A percentile compares a stretch with the other conserved stretches of the same genome.
Conservation (phyloP, 257 asterid genomes). For the Solanum sitiens region DNA sequence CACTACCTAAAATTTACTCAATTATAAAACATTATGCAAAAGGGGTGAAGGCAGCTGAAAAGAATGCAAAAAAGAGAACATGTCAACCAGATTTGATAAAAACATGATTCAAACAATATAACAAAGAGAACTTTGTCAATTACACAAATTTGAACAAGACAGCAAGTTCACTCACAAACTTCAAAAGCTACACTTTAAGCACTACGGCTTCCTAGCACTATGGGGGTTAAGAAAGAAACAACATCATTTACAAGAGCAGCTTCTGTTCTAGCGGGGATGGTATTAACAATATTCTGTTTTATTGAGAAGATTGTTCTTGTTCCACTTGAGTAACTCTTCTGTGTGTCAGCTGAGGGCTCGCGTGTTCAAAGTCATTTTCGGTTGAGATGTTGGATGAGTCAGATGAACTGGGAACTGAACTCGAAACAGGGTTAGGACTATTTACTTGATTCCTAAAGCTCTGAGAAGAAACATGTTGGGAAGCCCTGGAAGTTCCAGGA, state of each 20-base stretch:
- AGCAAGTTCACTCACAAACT: background rate
- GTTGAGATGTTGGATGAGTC: slow-evolving; percentile 5
- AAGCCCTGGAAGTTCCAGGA: slow-evolving; percentile 1
- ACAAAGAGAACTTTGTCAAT: background rate
- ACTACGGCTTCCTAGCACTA: background rate
- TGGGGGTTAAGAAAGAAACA: background rate
- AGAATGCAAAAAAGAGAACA: background rate
- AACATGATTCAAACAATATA: background rate
- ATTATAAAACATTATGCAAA: background rate
- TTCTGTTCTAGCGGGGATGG: background rate
- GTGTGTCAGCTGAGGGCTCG: slow-evolving; percentile 8
- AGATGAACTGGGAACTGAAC: slow-evolving; percentile 25
- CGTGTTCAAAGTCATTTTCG: slow-evolving; percentile 9
- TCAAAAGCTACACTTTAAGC: background rate
- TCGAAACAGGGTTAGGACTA: slow-evolving; percentile 3
- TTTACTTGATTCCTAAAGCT: slow-evolving; percentile 13
- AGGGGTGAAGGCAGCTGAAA: background rate
- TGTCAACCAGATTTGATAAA: background rate
- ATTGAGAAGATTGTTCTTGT: slow-evolving; percentile 9
- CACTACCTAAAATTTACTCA: background rate
- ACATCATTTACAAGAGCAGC: background rate
- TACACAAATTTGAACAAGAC: background rate
- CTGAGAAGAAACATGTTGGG: slow-evolving; percentile 13
- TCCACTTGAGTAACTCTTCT: slow-evolving; percentile 14
- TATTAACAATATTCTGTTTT: background rate